Evolutionary conservation across 176 grass and related monocot species (phyloP), one percentile per base, ranked within the genome.

Genomic region (Triticum timopheevii): DNA sequence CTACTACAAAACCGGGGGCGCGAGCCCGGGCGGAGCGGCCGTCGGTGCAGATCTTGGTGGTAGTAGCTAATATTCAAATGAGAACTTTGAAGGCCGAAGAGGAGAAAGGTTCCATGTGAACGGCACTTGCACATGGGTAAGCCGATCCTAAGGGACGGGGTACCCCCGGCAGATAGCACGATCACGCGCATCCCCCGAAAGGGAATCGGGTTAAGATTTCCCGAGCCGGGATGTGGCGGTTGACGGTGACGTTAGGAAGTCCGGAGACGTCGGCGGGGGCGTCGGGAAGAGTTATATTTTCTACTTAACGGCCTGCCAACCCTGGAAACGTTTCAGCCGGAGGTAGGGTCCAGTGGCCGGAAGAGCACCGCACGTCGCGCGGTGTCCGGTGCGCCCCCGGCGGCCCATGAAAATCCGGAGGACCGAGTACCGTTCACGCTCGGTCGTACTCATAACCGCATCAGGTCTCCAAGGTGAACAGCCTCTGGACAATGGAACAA

Each of bases 51-150:
- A 90, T 90, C 88, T 86, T 90, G 88, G 86, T 90, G 88, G 88
- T 90, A 86, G 88, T 90, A 90, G 83, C 88, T 86, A 90, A 90
- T 90, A 90, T 90, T 90, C 89, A 90, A 87, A 90, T 90, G 85
- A 87, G 89, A 91, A 91, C 80, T 91, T 91, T 91, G 85, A 91
- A 87, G 85, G 89, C 73, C 85, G 85, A 84, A 91, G 89, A 91
- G 89, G 89, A 84, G 89, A 91, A 92, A 88, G 86, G 90, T 92
- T 92, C 90, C 90, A 92, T 88, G 86, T 92, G 86, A 92, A 92
- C 78, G 82, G 31, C 71, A 92, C 90, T 92, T 92, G 90, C 83
- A 92, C 86, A 92, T 92, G 86, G 90, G 90, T 92, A 84, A 88
- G 86, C 61, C 90, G 86, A 88, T 92, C 90, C 82, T 92, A 92